phyloP scores from a whole-genome alignment of 2,329 filamentous ascomycete genomes.

The Xenosphaeropsis pyriputrescens region DNA sequence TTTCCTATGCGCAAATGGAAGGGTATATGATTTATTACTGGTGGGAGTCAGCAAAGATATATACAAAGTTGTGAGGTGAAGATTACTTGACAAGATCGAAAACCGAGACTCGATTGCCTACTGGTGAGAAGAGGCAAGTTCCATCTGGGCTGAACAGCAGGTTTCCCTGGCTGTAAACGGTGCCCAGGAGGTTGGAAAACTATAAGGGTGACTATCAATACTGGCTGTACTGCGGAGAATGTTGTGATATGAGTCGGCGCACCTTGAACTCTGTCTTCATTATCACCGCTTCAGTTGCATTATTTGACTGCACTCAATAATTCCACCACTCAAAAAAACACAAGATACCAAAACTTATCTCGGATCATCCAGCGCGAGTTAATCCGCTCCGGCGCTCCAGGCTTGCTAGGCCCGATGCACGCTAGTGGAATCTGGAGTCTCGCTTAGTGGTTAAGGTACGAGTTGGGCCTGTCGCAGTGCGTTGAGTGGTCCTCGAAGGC shows the following conservation, averaged over 20 bases:
- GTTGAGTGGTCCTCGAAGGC: too few species aligned
- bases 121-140: constrained; percentile 86
- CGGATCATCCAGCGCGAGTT: background rate
- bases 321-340: background rate
- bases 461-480: too few species aligned
- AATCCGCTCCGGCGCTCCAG: background rate
- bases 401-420: too few species aligned
- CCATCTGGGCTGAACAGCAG: constrained; percentile 94
- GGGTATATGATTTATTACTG: constrained; percentile 76
- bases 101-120: constrained; percentile 88
- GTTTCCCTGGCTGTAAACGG: constrained; percentile 96
- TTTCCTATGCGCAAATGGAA: constrained; percentile 83
- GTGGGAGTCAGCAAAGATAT: constrained; percentile 1
- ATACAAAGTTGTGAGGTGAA: background rate
- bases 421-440: too few species aligned
- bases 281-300: constrained; percentile 20
- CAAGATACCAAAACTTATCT: too few species aligned
- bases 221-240: too few species aligned
- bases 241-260: constrained; percentile 5
- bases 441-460: too few species aligned
- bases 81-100: constrained; percentile 90
- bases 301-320: background rate
- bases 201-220: constrained; percentile 21
- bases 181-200: constrained; percentile 98
- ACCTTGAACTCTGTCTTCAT: constrained; percentile 99